phyloP scores from a whole-genome alignment of 148 eudicot genomes.

The Cornus suecica region DNA sequence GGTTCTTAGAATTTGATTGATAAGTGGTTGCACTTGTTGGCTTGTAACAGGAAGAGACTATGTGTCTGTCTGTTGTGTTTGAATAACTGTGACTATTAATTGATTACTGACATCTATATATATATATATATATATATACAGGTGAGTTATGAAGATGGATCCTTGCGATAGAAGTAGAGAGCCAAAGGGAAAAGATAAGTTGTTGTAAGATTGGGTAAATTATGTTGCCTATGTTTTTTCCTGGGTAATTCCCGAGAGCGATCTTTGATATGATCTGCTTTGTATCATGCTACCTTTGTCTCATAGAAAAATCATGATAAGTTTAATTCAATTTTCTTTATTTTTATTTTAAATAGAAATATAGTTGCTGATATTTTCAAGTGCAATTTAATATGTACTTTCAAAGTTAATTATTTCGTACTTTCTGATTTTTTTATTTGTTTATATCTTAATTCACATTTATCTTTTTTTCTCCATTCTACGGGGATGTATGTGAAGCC shows the following conservation, averaged over 20 bases:
- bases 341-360: slow-evolving; percentile 17
- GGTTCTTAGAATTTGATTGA: too few species aligned
- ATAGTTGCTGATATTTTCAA: slow-evolving; percentile 4
- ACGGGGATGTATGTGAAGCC: too few species aligned
- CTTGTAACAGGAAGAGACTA: not conserved
- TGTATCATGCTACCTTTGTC: slow-evolving; percentile 51
- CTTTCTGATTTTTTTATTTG: too few species aligned
- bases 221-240: slow-evolving; percentile 13
- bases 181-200: slow-evolving; percentile 6
- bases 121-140: slow-evolving; percentile 17
- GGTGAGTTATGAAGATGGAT: slow-evolving; percentile 23
- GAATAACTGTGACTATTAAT: not conserved
- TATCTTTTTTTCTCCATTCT: too few species aligned
- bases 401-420: too few species aligned
- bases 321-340: slow-evolving; percentile 3
- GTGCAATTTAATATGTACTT: not conserved
- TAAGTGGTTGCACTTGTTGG: not conserved
- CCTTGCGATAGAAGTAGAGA: slow-evolving; percentile 12
- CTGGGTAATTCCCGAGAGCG: not conserved
- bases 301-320: slow-evolving; percentile 42
- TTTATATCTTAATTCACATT: too few species aligned
- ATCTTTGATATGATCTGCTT: slow-evolving; percentile 31
- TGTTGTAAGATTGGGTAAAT: slow-evolving; percentile 31
- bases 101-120: too few species aligned
- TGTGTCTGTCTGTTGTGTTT: not conserved